These are phyloP conservation scores for Coniella lustricola DNA, from an alignment of 2,329 filamentous ascomycete genomes.

Conservation along the genomic window DNA sequence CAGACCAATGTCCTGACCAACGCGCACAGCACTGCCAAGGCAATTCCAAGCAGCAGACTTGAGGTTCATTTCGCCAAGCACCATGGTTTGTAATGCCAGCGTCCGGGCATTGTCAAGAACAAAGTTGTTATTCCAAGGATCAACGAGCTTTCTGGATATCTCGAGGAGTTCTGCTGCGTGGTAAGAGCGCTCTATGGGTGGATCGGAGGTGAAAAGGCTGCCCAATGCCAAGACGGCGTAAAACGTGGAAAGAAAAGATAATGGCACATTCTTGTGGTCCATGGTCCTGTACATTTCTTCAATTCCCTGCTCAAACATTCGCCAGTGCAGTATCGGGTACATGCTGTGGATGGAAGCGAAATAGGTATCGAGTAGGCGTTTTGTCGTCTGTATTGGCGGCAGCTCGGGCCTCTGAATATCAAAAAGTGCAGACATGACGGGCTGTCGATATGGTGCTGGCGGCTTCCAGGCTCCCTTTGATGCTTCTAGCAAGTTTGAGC, in stretches of 20 bases:
- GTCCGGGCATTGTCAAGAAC: slow-evolving; percentile 68
- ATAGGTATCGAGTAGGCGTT: slow-evolving; percentile 69
- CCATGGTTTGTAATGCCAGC: slow-evolving; percentile 68
- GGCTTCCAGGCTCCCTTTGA: slow-evolving; percentile 75
- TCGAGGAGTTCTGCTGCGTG: slow-evolving; percentile 61
- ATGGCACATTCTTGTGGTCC: slow-evolving; percentile 51
- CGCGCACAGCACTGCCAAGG: slow-evolving; percentile 71
- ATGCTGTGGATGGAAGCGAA: slow-evolving; percentile 69
- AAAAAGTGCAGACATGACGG: slow-evolving; percentile 37
- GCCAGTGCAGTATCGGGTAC: slow-evolving; percentile 84
- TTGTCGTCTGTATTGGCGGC: slow-evolving; percentile 62
- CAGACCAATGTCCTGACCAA: slow-evolving; percentile 77
- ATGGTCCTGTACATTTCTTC: slow-evolving; percentile 67
- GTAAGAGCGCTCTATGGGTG: slow-evolving; percentile 45
- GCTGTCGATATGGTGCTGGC: slow-evolving; percentile 59
- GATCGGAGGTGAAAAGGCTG: slow-evolving; percentile 60
- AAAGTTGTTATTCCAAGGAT: slow-evolving; percentile 76
- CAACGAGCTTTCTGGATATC: slow-evolving; percentile 59
- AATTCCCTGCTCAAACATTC: slow-evolving; percentile 68
- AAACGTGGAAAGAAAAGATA: slow-evolving; percentile 71
- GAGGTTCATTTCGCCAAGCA: slow-evolving; percentile 77
- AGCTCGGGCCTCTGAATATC: slow-evolving; percentile 54
- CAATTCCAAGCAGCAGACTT: slow-evolving; percentile 81
- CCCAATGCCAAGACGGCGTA: slow-evolving; percentile 81
- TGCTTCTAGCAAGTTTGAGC: slow-evolving; percentile 64